A percentile compares a stretch with the other conserved stretches of the same genome.
These are phyloP conservation scores for Paecilomyces fulvus DNA, from an alignment of 2,329 filamentous ascomycete species.

Conservation along the genomic window DNA sequence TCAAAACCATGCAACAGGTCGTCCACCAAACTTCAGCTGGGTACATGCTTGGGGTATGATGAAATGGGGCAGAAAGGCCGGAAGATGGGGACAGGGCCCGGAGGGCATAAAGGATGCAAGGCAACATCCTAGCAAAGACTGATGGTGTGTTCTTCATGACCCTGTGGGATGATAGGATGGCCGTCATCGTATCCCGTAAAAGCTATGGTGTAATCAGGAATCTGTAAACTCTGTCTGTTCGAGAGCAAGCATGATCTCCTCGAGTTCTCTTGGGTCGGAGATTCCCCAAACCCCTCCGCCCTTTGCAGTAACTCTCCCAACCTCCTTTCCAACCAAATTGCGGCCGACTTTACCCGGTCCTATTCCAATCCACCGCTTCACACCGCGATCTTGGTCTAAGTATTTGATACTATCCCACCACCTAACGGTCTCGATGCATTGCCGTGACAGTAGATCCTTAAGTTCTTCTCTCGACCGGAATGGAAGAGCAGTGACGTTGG, in stretches of 20 bases:
- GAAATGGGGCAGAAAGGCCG: conserved; percentile 46
- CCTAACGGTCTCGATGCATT: conserved; percentile 81
- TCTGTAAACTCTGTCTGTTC: conserved; percentile 50
- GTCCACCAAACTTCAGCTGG: conserved; percentile 43
- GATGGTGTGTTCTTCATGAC: not conserved
- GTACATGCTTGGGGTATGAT: conserved; percentile 48
- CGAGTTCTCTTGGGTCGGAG: conserved; percentile 67
- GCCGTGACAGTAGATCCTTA: conserved; percentile 68
- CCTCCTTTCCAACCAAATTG: conserved; percentile 91
- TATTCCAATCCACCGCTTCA: conserved; percentile 81
- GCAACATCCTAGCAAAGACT: not conserved
- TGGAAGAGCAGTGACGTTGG: conserved; percentile 75
- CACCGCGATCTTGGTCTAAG: conserved; percentile 71
- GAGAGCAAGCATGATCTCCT: conserved; percentile 56
- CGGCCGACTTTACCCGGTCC: conserved; percentile 89
- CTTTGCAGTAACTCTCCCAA: conserved; percentile 72
- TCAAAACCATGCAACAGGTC: not conserved
- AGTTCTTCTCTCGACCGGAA: conserved; percentile 66
- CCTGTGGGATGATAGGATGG: not conserved
- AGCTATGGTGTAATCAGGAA: not conserved
- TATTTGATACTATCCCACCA: conserved; percentile 96
- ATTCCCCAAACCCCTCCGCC: conserved; percentile 92
- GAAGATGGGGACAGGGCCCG: conserved; percentile 43
- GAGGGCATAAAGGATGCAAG: conserved; percentile 24
- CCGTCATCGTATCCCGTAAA: not conserved